These are phyloP conservation scores for Emergomyces africanus DNA, from an alignment of 2,329 filamentous ascomycete genomes.

Conservation along the genomic window DNA sequence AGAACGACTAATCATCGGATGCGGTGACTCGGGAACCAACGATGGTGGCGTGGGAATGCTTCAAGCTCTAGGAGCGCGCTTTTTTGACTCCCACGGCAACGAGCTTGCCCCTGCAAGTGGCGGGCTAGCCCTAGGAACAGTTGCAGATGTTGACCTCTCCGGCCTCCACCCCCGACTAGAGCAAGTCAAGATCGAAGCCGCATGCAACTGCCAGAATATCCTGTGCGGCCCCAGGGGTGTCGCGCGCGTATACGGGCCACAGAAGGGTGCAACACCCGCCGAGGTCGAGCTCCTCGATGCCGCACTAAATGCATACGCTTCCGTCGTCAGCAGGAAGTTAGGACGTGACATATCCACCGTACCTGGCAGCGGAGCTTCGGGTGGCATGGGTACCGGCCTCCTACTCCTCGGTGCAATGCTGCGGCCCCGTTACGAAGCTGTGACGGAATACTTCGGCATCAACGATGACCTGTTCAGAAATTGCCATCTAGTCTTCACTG, in stretches of 20 bases:
- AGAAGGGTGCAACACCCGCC: slow-evolving; percentile 37
- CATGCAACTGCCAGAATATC: slow-evolving; percentile 41
- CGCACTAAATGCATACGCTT: slow-evolving; percentile 34
- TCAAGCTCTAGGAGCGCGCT: slow-evolving; percentile 38
- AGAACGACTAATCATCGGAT: slow-evolving; percentile 37
- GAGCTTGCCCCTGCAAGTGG: slow-evolving; percentile 29
- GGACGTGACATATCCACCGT: slow-evolving; percentile 24
- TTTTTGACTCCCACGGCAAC: slow-evolving; percentile 28
- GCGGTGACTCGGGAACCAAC: slow-evolving; percentile 43
- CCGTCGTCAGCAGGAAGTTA: slow-evolving; percentile 22
- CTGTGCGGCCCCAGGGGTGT: slow-evolving; percentile 39
- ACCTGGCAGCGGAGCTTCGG: slow-evolving; percentile 40
- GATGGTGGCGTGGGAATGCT: slow-evolving; percentile 44
- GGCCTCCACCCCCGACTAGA: slow-evolving; percentile 27
- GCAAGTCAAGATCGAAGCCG: slow-evolving; percentile 34
- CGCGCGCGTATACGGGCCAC: slow-evolving; percentile 38
- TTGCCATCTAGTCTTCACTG: slow-evolving; percentile 41
- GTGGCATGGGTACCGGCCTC: slow-evolving; percentile 40
- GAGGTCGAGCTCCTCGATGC: slow-evolving; percentile 32
- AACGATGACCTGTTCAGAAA: slow-evolving; percentile 31
- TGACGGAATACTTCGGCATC: slow-evolving; percentile 40
- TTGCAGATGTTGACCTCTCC: slow-evolving; percentile 31
- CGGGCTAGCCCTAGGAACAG: slow-evolving; percentile 26
- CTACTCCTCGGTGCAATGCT: slow-evolving; percentile 36
- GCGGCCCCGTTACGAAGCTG: slow-evolving; percentile 37